Evolutionary conservation across 2,329 filamentous ascomycete species (phyloP).

Genomic region (Penicillium sp.): DNA sequence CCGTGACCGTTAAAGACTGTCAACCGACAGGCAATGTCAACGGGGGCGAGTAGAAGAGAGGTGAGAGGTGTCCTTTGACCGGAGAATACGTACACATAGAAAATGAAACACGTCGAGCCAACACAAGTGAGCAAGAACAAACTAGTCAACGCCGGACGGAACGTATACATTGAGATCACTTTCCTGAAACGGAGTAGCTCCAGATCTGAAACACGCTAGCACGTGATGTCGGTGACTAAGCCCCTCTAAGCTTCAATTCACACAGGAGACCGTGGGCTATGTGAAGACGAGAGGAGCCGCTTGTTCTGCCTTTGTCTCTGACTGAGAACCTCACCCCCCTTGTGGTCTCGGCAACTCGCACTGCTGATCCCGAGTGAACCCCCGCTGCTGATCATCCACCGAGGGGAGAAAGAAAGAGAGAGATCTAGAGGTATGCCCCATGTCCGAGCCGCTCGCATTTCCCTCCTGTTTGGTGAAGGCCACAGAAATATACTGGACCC

Average conservation of each 20-base stretch:
- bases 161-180: background rate
- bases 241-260: constrained; percentile 18
- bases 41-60: background rate
- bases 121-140: background rate
- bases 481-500: background rate
- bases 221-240: constrained; percentile 20
- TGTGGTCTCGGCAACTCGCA: background rate
- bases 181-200: constrained; percentile 18
- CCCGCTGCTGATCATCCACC: background rate
- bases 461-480: background rate
- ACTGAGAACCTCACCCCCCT: background rate
- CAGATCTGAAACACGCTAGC: constrained; percentile 33
- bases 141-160: background rate
- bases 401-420: background rate
- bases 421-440: constrained; percentile 21
- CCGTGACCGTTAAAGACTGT: constrained; percentile 13
- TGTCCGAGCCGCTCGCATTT: constrained; percentile 14
- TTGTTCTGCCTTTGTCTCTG: constrained; percentile 1
- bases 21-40: background rate
- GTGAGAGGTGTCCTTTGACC: background rate
- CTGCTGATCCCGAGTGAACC: background rate
- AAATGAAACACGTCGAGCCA: background rate
- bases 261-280: constrained; percentile 11
- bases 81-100: background rate
- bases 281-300: background rate